Percentiles rank a stretch among this genome's conserved stretches.
Evolutionary conservation across 768 basidiomycete species (phyloP).

Genomic region (Dioszegia crocea): DNA sequence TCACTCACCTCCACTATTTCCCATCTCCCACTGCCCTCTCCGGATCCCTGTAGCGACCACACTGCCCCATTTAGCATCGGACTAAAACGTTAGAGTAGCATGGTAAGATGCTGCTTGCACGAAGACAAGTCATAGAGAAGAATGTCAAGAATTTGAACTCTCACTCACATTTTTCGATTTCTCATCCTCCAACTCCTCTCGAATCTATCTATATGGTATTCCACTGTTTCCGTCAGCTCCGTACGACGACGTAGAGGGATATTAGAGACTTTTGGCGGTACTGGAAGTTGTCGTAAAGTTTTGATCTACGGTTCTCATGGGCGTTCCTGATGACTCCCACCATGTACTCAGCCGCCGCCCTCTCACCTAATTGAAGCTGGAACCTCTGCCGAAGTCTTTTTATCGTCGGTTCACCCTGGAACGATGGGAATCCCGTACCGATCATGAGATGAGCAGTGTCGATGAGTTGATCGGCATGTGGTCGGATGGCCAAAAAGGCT

Average conservation of each 20-base stretch:
- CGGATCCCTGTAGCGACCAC: too few relatives aligned
- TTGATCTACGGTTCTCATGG: conserved; percentile 88
- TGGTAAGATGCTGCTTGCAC: too few relatives aligned
- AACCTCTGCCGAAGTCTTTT: conserved; percentile 81
- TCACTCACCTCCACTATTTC: too few relatives aligned
- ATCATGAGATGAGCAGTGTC: conserved; percentile 89
- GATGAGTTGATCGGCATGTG: conserved; percentile 83
- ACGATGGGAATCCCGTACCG: conserved; percentile 87
- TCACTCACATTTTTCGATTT: too few relatives aligned
- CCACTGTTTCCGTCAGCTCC: conserved; percentile 14
- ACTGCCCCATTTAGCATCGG: too few relatives aligned
- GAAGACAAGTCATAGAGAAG: too few relatives aligned
- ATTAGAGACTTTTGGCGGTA: conserved; percentile 45
- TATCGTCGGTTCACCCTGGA: conserved; percentile 94
- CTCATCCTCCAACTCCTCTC: not conserved
- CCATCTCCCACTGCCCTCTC: too few relatives aligned
- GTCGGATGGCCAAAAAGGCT: conserved; percentile 94
- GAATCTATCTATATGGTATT: conserved; percentile 20
- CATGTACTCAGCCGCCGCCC: conserved; percentile 93
- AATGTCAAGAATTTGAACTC: too few relatives aligned
- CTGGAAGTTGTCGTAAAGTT: conserved; percentile 94
- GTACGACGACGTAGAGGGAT: not conserved
- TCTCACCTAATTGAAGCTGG: conserved; percentile 71
- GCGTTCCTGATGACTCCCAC: conserved; percentile 81
- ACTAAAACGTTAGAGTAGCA: too few relatives aligned